Conservation (phyloP, 75 land plant genomes). For the Cunninghamia lanceolata region DNA sequence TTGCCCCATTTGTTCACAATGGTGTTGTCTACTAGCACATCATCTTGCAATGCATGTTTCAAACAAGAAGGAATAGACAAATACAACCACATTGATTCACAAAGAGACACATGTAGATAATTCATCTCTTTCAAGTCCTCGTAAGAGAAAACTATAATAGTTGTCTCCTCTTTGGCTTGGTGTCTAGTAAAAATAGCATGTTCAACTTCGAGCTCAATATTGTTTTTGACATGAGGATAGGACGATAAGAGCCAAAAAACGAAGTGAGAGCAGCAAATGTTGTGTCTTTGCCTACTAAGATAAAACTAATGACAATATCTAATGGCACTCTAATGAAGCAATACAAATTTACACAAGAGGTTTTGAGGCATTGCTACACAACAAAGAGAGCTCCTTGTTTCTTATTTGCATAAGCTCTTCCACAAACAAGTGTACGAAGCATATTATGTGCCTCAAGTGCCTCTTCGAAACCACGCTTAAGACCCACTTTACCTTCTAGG, state of each 20-base stretch:
- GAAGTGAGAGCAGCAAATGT: not conserved
- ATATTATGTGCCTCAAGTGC: conserved; percentile 36
- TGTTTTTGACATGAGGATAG: not conserved
- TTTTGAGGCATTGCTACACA: not conserved
- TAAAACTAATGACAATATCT: not conserved
- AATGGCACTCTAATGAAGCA: not conserved
- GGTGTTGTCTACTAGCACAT: conserved; percentile 61
- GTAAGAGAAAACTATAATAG: conserved; percentile 13
- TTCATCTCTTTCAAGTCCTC: conserved; percentile 55
- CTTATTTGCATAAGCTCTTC: conserved; percentile 40
- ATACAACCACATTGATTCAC: conserved; percentile 75
- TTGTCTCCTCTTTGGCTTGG: not conserved
- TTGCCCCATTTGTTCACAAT: conserved; percentile 63
- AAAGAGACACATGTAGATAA: conserved; percentile 73
- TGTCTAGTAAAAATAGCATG: not conserved
- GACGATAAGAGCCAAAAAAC: not conserved
- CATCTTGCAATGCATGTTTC: conserved; percentile 50
- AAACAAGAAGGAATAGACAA: conserved; percentile 77
- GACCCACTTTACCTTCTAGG: conserved; percentile 52
- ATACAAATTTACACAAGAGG: not conserved
- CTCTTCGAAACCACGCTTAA: conserved; percentile 52
- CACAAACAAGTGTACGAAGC: conserved; percentile 47
- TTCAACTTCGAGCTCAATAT: not conserved
- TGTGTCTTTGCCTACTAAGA: not conserved
- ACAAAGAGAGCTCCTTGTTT: conserved; percentile 27